phyloP scores from a whole-genome alignment of 371 early-diverging fungal species.

The Cokeromyces recurvatus region DNA sequence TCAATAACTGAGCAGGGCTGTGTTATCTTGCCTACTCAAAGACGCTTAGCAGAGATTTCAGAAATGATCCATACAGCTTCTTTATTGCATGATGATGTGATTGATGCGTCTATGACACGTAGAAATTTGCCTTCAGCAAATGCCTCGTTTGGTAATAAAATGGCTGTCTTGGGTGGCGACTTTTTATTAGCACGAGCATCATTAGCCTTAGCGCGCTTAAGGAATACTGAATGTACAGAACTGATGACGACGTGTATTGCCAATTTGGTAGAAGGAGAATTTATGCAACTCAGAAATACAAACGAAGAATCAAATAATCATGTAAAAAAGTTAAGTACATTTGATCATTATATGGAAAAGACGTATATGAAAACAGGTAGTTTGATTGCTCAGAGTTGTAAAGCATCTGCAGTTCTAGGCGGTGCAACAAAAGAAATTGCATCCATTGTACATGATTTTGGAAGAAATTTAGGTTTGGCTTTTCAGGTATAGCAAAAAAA shows the following conservation, averaged over 20 bases:
- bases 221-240: constrained; percentile 88
- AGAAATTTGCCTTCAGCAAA: constrained; percentile 61
- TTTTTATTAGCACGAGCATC: constrained; percentile 92
- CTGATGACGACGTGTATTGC: constrained; percentile 89
- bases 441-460: constrained; percentile 79
- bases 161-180: constrained; percentile 95
- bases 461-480: constrained; percentile 86
- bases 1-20: constrained; percentile 48
- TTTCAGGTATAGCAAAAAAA: constrained; percentile 66
- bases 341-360: constrained; percentile 86
- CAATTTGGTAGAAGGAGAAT: constrained; percentile 95
- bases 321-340: constrained; percentile 36
- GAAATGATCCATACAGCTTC: constrained; percentile 98
- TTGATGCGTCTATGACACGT: constrained; percentile 44
- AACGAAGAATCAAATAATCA: constrained; percentile 46
- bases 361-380: constrained; percentile 91
- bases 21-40: constrained; percentile 80
- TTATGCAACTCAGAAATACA: constrained; percentile 91
- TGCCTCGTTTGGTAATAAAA: constrained; percentile 91
- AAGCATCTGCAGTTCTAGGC: constrained; percentile 78
- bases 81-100: constrained; percentile 93
- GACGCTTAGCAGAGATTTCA: constrained; percentile 90
- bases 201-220: constrained; percentile 80
- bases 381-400: constrained; percentile 86
- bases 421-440: constrained; percentile 64